Evolutionary conservation across 2,329 filamentous ascomycete genomes (phyloP).

Genomic region (Exophiala sp.): DNA sequence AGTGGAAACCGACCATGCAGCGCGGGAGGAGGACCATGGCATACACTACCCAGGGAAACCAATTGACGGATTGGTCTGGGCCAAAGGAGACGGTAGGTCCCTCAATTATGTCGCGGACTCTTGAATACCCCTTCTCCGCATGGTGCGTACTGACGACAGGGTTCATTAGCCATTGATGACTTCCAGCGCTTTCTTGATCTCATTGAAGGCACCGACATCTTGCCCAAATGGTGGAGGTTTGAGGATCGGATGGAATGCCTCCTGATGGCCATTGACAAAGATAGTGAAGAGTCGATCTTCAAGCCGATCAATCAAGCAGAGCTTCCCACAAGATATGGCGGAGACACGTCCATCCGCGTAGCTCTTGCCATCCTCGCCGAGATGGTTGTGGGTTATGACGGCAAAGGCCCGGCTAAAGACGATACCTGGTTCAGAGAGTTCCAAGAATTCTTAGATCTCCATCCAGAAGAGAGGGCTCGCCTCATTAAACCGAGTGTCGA

Average conservation of each 20-base stretch:
- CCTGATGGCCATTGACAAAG: conserved; percentile 21
- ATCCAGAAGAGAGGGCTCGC: conserved; percentile 31
- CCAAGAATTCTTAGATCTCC: conserved; percentile 30
- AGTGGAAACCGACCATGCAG: conserved; percentile 30
- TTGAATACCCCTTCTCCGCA: neutral
- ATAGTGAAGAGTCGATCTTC: conserved; percentile 23
- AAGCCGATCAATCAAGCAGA: conserved; percentile 25
- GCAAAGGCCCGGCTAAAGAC: conserved; percentile 26
- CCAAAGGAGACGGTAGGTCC: conserved; percentile 22
- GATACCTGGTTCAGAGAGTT: conserved; percentile 38
- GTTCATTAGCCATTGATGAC: conserved; percentile 23
- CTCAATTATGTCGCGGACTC: neutral
- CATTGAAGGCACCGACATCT: conserved; percentile 31
- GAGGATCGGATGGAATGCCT: conserved; percentile 28
- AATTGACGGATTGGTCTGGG: conserved; percentile 33
- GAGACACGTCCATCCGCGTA: conserved; percentile 23
- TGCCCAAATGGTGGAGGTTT: conserved; percentile 35
- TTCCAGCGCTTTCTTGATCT: conserved; percentile 38
- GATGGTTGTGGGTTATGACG: conserved; percentile 28
- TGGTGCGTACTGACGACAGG: neutral
- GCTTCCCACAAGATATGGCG: conserved; percentile 25
- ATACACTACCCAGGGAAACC: conserved; percentile 32
- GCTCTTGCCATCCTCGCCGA: conserved; percentile 26
- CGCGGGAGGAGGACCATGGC: conserved; percentile 26
- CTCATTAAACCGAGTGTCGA: conserved; percentile 26